Base-by-base conservation (phyloP, 768 basidiomycete species). In the Agrocybe chaxingu region DNA sequence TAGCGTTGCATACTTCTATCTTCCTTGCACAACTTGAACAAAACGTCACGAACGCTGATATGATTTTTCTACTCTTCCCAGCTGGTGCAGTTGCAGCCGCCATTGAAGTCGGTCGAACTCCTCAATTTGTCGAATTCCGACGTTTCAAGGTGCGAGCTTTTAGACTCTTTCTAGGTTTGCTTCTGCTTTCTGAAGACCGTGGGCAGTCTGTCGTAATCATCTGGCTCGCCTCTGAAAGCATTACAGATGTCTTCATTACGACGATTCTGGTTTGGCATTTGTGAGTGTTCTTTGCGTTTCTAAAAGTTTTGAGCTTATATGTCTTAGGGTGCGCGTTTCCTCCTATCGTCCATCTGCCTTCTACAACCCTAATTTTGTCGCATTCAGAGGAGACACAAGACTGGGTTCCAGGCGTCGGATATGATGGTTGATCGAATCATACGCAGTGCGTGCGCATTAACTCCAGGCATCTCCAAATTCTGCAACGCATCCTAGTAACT, bases 211-310 rank as follows among this genome's bases (percentile, higher is more conserved):
- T 61, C n/a, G 55, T 63, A 30, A 58, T 60, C 41, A 51, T 74
- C 16, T 77, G 77, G 77, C 60, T 79, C 4, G 66, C 66, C 2
- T 63, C 67, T 40, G 72, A 74, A 10, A 66, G 66, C 7, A 58
- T 67, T 6, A 70, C 69, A n/a, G 77, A 79, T 49, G 54, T 74
- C 18, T 37, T 69, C 3, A 79, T 79, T 40, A 76, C 76, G 3
- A 47, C 57, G 29, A 65, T 70, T 3, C 62, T 79, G n/a, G 74
- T 76, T 8, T 65, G 60, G 61, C 69, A 70, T 49, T 56, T 78
- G 77, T 77, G 48, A 47, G 59, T 57, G 18, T 7, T 11, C 42
- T 39, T n/a, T 10, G 30, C 35, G 4, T 10, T 45, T 34, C 34
- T 30, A 8, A n/a, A 30, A 12, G 32, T 37, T 18, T 50, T 7